phyloP scores from a whole-genome alignment of 441 rosid genomes.

The Kokia cookei region DNA sequence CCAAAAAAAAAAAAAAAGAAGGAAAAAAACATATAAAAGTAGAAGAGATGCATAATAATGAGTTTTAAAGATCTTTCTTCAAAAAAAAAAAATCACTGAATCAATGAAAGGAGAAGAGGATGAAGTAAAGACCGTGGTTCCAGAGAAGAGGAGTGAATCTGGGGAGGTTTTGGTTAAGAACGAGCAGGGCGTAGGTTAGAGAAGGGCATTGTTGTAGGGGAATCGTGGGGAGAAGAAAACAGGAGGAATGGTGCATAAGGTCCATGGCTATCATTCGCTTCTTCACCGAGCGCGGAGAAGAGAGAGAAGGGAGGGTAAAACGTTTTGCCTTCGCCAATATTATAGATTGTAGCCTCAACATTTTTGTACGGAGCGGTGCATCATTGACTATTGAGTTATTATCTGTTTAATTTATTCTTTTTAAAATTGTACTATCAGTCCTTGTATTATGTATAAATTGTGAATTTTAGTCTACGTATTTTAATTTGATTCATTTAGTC shows the following conservation, averaged over 20 bases:
- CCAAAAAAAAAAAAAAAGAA: not conserved
- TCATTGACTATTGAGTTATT: too few relatives aligned
- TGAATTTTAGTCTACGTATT: too few relatives aligned
- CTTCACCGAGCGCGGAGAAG: not conserved
- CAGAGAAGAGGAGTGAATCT: constrained; percentile 80
- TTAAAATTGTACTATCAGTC: too few relatives aligned
- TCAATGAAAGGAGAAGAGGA: not conserved
- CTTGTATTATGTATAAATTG: too few relatives aligned
- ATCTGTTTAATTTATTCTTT: too few relatives aligned
- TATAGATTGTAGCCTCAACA: not conserved
- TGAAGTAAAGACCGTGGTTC: constrained; percentile 56
- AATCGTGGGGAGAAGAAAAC: constrained; percentile 59
- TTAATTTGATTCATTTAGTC: too few relatives aligned
- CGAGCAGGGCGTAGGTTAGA: constrained; percentile 49
- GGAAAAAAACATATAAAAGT: not conserved
- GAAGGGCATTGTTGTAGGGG: constrained; percentile 21
- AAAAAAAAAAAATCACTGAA: not conserved
- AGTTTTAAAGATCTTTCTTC: not conserved
- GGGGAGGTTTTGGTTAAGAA: constrained; percentile 75
- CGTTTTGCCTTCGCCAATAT: not conserved
- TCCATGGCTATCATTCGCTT: constrained; percentile 37
- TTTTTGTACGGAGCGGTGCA: too few relatives aligned
- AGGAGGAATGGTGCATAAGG: constrained; percentile 60
- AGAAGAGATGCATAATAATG: not conserved
- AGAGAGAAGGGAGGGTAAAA: not conserved